Base-by-base conservation (phyloP, 1,284 basidiomycete species). In the Pseudozyma sp. region DNA sequence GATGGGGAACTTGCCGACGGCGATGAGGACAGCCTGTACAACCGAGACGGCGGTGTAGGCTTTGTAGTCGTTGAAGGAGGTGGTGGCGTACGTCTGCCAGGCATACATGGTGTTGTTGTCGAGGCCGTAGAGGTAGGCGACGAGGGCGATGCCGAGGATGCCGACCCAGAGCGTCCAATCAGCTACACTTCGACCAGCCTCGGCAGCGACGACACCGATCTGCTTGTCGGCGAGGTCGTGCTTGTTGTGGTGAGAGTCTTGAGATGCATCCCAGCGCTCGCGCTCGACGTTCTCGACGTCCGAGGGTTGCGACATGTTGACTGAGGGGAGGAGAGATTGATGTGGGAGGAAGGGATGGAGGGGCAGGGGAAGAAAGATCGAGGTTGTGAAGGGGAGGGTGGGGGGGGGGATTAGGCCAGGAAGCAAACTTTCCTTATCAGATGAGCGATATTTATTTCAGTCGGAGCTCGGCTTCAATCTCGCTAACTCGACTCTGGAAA, bases 1-100 rank as follows among this genome's bases (percentile, higher is more conserved):
- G 59, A 84, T 72, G 43, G 81, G 75, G 59, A 81, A 79, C 64
- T 84, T 84, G 60, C 63, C 69, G 52, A 84, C 79, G 34, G 81
- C 83, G 49, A 82, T 77, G 44, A 84, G 70, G 42, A 84, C 79
- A n/a, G 65, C 61, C 60, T 84, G 81, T 3, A 79, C 65, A 44
- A 79, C 51, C 24, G 39, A 13, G 48, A 81, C 50, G 48, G 80
- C 57, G 24, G 73, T 69, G 69, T 79, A 81, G 29, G 68, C 64
- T 10, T 46, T 39, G 47, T 46, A 73, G 14, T 70, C 31, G 8
- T 58, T 54, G 57, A 78, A 77, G 11, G 61, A 1, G 10, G 52
- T 60, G 13, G 79, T 73, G n/a, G 76, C 64, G 7, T 54, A 47
- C 5, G 54, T 56, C 54, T 74, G 67, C 65, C 68, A 76, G 0